These are phyloP conservation scores for Lentinula boryana DNA, from an alignment of 768 basidiomycete species.

Conservation along the genomic window DNA sequence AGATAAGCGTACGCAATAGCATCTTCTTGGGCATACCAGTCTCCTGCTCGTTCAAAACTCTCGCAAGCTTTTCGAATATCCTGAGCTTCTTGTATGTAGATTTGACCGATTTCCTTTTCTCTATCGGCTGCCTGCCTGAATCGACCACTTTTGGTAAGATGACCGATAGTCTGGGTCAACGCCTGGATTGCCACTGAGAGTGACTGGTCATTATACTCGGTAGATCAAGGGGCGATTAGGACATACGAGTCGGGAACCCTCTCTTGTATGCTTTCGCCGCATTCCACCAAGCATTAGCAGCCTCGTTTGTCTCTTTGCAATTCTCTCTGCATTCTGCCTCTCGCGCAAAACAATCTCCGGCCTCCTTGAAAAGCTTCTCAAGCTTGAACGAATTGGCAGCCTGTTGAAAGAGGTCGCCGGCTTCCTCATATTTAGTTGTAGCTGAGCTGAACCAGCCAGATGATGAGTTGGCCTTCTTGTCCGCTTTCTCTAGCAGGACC, in stretches of 20 bases:
- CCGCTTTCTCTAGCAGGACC: slow-evolving; percentile 74
- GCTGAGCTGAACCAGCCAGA: slow-evolving; percentile 85
- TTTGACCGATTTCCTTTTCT: slow-evolving; percentile 95
- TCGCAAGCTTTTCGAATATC: slow-evolving; percentile 86
- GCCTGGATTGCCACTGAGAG: slow-evolving; percentile 82
- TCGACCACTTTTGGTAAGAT: slow-evolving; percentile 78
- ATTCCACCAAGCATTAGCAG: slow-evolving; percentile 99
- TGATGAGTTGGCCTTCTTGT: slow-evolving; percentile 86
- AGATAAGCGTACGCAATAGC: slow-evolving; percentile 76
- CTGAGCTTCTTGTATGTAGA: slow-evolving; percentile 77
- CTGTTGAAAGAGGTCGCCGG: slow-evolving; percentile 91
- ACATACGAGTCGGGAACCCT: slow-evolving; percentile 74
- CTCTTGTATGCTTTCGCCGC: slow-evolving; percentile 95
- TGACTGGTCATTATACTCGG: slow-evolving; percentile 9
- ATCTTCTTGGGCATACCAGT: slow-evolving; percentile 98
- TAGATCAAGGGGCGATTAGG: neutral
- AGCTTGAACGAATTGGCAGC: slow-evolving; percentile 92
- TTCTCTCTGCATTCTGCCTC: slow-evolving; percentile 94
- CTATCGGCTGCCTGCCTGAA: slow-evolving; percentile 98
- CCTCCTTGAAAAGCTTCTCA: slow-evolving; percentile 87
- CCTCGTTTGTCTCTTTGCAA: slow-evolving; percentile 84
- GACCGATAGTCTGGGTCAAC: slow-evolving; percentile 74
- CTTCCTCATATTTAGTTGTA: slow-evolving; percentile 86
- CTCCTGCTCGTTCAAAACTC: slow-evolving; percentile 85
- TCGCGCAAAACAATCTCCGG: slow-evolving; percentile 86